These are phyloP conservation scores for Fusarium phyllophilum DNA, from an alignment of 2,329 filamentous ascomycete species.

Conservation along the genomic window DNA sequence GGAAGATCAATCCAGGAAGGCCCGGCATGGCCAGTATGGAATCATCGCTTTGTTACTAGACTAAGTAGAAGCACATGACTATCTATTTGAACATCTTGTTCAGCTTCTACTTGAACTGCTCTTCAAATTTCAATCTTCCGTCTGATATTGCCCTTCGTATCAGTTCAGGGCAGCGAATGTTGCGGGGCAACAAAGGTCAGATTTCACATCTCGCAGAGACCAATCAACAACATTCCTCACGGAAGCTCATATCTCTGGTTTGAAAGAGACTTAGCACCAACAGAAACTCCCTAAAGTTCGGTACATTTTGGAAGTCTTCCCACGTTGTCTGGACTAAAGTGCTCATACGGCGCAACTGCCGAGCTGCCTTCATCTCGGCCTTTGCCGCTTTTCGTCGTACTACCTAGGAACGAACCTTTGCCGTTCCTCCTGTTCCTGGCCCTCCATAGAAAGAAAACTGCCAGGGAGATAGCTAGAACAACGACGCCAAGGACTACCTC, in stretches of 20 bases:
- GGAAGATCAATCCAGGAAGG: too few relatives aligned
- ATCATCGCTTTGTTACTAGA: not conserved
- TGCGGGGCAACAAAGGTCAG: not conserved
- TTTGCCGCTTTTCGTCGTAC: not conserved
- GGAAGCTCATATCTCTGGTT: not conserved
- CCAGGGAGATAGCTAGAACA: not conserved
- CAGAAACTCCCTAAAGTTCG: not conserved
- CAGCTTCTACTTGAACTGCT: not conserved
- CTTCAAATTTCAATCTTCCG: not conserved
- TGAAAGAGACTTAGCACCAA: not conserved
- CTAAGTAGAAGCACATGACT: not conserved
- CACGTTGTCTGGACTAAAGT: not conserved
- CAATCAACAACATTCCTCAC: not conserved
- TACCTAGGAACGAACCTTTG: accelerated
- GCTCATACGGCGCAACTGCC: not conserved
- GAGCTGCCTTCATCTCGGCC: accelerated
- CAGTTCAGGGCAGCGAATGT: not conserved
- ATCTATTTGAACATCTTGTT: not conserved
- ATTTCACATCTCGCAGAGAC: not conserved
- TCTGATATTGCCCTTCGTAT: too few relatives aligned
- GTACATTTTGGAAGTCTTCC: not conserved
- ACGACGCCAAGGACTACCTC: not conserved
- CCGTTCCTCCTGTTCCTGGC: not conserved
- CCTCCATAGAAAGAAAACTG: not conserved
- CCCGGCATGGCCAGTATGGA: not conserved